A percentile compares a stretch with the other conserved stretches of the same genome.
phyloP scores from a whole-genome alignment of 2,329 filamentous ascomycete genomes.

The Ambrosiella xylebori region DNA sequence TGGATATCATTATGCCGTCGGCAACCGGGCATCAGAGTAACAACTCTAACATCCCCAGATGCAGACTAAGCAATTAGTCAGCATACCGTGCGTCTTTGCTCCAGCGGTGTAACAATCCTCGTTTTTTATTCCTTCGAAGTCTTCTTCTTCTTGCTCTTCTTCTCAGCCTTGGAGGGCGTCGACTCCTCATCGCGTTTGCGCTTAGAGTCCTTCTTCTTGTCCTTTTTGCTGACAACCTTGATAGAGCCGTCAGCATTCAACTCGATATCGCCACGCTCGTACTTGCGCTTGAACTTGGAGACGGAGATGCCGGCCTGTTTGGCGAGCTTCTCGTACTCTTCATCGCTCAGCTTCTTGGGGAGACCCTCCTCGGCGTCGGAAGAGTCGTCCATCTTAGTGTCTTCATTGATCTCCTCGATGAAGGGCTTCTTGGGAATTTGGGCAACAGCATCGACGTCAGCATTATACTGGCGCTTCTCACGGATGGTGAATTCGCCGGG shows the following conservation, averaged over 20 bases:
- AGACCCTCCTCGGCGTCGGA: constrained; percentile 21
- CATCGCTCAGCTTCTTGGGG: constrained; percentile 17
- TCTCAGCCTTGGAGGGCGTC: constrained; percentile 36
- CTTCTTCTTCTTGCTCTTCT: constrained; percentile 35
- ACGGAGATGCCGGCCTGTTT: constrained; percentile 51
- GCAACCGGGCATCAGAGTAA: background rate
- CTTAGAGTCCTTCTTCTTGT: constrained; percentile 56
- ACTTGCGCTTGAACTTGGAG: constrained; percentile 64
- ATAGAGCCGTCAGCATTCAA: constrained; percentile 48
- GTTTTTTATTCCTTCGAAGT: constrained; percentile 12
- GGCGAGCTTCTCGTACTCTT: constrained; percentile 35
- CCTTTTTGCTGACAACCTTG: constrained; percentile 56
- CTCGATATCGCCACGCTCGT: constrained; percentile 56
- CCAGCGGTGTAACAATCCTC: background rate
- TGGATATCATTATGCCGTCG: constrained; percentile 4
- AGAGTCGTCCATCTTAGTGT: constrained; percentile 21
- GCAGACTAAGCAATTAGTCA: background rate
- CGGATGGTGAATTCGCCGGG: constrained; percentile 80
- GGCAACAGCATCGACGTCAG: constrained; percentile 70
- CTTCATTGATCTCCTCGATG: constrained; percentile 29
- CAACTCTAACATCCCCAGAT: background rate
- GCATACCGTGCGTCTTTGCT: constrained; percentile 5
- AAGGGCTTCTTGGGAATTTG: constrained; percentile 26
- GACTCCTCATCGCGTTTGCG: constrained; percentile 49
- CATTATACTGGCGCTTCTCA: constrained; percentile 86